Evolutionary conservation across 1,284 basidiomycete genomes (phyloP), one percentile per base, ranked within the genome.

Genomic region (Pseudozyma sp.): DNA sequence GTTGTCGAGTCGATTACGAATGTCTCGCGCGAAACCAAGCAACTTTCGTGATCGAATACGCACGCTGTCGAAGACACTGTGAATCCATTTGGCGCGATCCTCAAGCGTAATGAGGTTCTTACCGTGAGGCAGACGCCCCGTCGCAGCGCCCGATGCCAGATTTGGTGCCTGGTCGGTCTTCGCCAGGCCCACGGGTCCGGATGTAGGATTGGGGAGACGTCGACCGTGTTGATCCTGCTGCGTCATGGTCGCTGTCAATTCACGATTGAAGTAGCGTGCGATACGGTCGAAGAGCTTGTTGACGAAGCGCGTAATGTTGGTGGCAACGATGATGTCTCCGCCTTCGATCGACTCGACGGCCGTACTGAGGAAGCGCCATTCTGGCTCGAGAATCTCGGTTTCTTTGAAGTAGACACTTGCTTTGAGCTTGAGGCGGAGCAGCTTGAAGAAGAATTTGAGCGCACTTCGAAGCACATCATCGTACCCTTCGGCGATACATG

Each of bases 401-500:
- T 99, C 96, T 81, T 97, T 96, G 87, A 97, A 97, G 86, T 96
- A 93, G 56, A 95, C 92, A n/a, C 92, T 93, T 70, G 92, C 93
- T 86, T 96, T 96, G 57, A 99, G 89, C 85, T 97, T 97, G 91
- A 92, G 94, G 78, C 97, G 93, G 35, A 99, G 90, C 38, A 99
- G 88, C 81, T 90, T 92, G 89, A 99, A 99, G 87, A 99, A 97
- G 85, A 92, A 92, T 10, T 90, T 89, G 75, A 99, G 87, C 10
- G 94, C 93, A 73, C 95, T 92, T 62, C 97, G 87, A 59, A 99
- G 91, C 2, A 93, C 93, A 21, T 89, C 87, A 84, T 99, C 95
- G 85, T 98, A 99, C 76, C 94, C 92, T 59, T 91, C 90, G 75
- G 90, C 91, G 75, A 97, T 93, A 83, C 93, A 94, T 40, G 90